A percentile compares a stretch with the other conserved stretches of the same genome.
These are phyloP conservation scores for Mycocentrospora acerina DNA, from an alignment of 2,329 filamentous ascomycete genomes.

Conservation along the genomic window DNA sequence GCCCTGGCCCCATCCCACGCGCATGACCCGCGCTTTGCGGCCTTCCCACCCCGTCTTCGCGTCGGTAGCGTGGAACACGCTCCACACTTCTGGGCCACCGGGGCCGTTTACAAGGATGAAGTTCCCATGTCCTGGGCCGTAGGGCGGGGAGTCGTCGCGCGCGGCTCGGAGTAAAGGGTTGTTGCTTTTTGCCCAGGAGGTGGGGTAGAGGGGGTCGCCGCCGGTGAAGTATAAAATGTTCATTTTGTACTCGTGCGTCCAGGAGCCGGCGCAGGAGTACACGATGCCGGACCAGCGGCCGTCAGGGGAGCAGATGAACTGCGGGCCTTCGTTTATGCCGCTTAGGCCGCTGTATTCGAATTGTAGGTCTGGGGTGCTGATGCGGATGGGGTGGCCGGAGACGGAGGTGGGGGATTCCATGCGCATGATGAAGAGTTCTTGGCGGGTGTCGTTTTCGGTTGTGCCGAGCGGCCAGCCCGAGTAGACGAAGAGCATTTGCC, in stretches of 20 bases:
- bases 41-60: constrained; percentile 49
- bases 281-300: constrained; percentile 47
- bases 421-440: constrained; percentile 48
- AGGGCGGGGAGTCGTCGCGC: constrained; percentile 41
- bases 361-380: constrained; percentile 42
- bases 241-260: constrained; percentile 54
- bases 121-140: constrained; percentile 50
- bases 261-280: constrained; percentile 50
- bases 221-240: constrained; percentile 46
- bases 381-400: constrained; percentile 39
- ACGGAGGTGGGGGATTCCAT: constrained; percentile 41
- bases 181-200: constrained; percentile 44
- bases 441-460: constrained; percentile 38
- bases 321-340: constrained; percentile 51
- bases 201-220: constrained; percentile 42
- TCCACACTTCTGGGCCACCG: constrained; percentile 43
- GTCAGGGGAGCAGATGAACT: constrained; percentile 40
- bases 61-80: constrained; percentile 51
- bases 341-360: constrained; percentile 45
- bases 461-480: constrained; percentile 49
- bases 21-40: constrained; percentile 48
- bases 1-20: constrained; percentile 40
- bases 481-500: constrained; percentile 47
- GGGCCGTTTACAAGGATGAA: constrained; percentile 43
- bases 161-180: constrained; percentile 43